These are phyloP conservation scores for Cymbidium sinense DNA, from an alignment of 106 monocot species.

Conservation along the genomic window DNA sequence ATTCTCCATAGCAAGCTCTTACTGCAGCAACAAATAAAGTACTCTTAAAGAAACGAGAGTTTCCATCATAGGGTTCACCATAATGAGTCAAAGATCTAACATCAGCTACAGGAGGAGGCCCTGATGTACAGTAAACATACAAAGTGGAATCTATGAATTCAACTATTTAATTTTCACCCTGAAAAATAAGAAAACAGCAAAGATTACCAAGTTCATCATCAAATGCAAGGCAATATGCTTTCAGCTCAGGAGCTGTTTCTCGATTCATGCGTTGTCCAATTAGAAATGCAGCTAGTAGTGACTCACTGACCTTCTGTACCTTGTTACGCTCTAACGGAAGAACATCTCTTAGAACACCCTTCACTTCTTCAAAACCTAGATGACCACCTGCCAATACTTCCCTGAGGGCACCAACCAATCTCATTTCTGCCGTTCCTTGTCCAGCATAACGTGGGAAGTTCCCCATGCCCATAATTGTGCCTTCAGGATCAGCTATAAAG, in stretches of 20 bases:
- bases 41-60: constrained; percentile 90
- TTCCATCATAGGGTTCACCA: constrained; percentile 99
- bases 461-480: constrained; percentile 66
- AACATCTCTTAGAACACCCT: constrained; percentile 72
- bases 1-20: constrained; percentile 92
- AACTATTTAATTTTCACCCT: neutral
- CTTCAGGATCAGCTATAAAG: constrained; percentile 95
- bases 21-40: constrained; percentile 97
- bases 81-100: constrained; percentile 94
- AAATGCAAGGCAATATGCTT: constrained; percentile 95
- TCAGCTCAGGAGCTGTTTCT: constrained; percentile 86
- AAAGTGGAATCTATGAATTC: neutral
- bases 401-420: constrained; percentile 89
- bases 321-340: constrained; percentile 49
- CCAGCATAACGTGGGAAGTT: constrained; percentile 58
- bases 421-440: constrained; percentile 63
- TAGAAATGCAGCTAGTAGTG: constrained; percentile 84
- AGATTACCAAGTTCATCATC: constrained; percentile 73
- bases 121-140: constrained; percentile 18
- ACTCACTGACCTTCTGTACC: constrained; percentile 40
- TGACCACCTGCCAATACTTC: constrained; percentile 95
- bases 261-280: constrained; percentile 97
- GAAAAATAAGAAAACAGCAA: constrained; percentile 4
- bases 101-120: constrained; percentile 73
- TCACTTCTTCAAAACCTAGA: constrained; percentile 88